A percentile compares a stretch with the other conserved stretches of the same genome.
Evolutionary conservation across 352 stramenopile species (phyloP).

Genomic region (Phytophthora ramorum): DNA sequence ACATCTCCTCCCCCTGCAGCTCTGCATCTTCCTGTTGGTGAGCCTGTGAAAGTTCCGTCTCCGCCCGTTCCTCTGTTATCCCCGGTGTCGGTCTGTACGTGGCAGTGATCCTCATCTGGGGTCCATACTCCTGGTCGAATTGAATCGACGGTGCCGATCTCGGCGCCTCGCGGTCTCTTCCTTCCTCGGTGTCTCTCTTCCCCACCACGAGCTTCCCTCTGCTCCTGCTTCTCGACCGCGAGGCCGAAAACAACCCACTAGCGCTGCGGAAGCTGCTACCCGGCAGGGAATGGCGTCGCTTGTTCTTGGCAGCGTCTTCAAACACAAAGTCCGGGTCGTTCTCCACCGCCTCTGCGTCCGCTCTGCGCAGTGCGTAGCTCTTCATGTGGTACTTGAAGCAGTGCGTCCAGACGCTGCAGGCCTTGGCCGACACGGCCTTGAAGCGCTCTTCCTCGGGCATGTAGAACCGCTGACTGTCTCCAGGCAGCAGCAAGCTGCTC

Average conservation of each 20-base stretch:
- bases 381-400: constrained; percentile 75
- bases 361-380: constrained; percentile 41
- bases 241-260: constrained; percentile 18
- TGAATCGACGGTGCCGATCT: constrained; percentile 8
- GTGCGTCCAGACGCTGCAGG: constrained; percentile 59
- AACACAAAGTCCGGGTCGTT: constrained; percentile 56
- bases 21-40: constrained; percentile 7
- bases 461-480: constrained; percentile 54
- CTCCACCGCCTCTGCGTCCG: constrained; percentile 9
- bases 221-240: constrained; percentile 15
- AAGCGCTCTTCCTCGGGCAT: constrained; percentile 47
- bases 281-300: constrained; percentile 31
- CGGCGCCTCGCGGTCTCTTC: constrained; percentile 7
- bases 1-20: constrained; percentile 1
- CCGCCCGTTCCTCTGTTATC: constrained; percentile 13
- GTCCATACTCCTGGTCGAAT: constrained; percentile 16
- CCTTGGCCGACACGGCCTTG: constrained; percentile 53
- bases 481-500: constrained; percentile 34
- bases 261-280: constrained; percentile 16
- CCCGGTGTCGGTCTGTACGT: constrained; percentile 3
- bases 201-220: constrained; percentile 15
- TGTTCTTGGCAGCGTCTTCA: constrained; percentile 36
- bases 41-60: constrained; percentile 14
- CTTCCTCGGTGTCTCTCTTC: constrained; percentile 14
- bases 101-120: constrained; percentile 1